Base-by-base conservation (phyloP, 805 yeast genomes). In the Millerago galiae region DNA sequence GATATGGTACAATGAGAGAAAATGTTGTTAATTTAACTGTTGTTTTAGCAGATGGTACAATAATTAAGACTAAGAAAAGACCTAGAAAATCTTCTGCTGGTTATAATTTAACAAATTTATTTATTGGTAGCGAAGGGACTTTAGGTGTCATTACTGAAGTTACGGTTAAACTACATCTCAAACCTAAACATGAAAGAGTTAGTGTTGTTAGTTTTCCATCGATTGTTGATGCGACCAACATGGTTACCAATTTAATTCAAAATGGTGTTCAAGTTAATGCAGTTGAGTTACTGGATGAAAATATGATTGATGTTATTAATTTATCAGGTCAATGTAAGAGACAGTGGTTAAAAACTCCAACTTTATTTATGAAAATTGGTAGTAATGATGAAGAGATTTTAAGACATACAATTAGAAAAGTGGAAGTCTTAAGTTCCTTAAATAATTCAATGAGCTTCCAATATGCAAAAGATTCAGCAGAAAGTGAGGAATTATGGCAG, bases 1-100 rank as follows among this genome's bases (percentile, higher is more conserved):
- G 84, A 35, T 84, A 82, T 53, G 95, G 95, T 14, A 85, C 90
- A 15, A 82, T 83, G 79, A 77, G 79, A 57, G 88, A 84, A 59
- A 79, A 80, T 54, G 77, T 81, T 3, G 62, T 83, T 21, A 74
- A 75, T 51, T 58, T 83, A 47, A 84, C 87, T 0, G 83, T 82
- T 18, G 93, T 85, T 4, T 61, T 84, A 34, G 85, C 91, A 9
- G 95, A 84, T 60, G 95, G 95, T 0, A 78, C 87, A 0, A 62
- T 85, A 17, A 64, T 84, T 42, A 84, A 81, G 63, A 85, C 95
- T 1, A 75, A 75, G 43, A 74, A 72, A 47, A 68, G 93, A 54
- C 89, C 93, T 3, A 72, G 83, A 51, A 84, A 85, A 52, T 72
- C 87, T 2, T 71, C 85, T 45, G 88, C 90, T 12, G 93, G 95